A percentile compares a stretch with the other conserved stretches of the same genome.
phyloP scores from a whole-genome alignment of 1,139 yeast genomes.

The Neolecta irregularis region DNA sequence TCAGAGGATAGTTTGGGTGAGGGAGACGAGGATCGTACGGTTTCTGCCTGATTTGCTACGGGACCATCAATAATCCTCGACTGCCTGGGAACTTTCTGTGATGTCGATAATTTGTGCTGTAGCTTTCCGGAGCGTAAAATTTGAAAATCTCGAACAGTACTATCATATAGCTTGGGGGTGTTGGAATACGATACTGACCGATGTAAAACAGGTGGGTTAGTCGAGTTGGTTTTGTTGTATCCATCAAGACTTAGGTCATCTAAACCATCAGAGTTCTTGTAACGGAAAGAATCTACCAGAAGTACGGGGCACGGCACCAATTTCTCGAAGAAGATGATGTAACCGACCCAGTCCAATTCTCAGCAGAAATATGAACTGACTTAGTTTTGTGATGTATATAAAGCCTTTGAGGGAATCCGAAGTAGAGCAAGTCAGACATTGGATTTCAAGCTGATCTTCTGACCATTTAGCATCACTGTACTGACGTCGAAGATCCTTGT shows the following conservation, averaged over 20 bases:
- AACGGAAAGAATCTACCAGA: constrained; percentile 8
- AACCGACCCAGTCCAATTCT: constrained; percentile 77
- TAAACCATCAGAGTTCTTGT: constrained; percentile 2
- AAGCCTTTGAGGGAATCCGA: constrained; percentile 41
- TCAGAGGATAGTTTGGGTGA: not conserved
- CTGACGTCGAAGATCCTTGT: constrained; percentile 26
- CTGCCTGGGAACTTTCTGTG: constrained; percentile 50
- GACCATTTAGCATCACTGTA: constrained; percentile 32
- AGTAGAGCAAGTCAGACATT: constrained; percentile 46
- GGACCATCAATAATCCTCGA: constrained; percentile 35
- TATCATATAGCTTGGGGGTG: not conserved
- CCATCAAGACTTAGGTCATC: constrained; percentile 7
- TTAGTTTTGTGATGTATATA: constrained; percentile 45
- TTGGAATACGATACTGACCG: no score
- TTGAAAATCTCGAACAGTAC: not conserved
- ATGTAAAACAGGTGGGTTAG: no score
- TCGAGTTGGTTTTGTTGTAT: constrained; percentile 2
- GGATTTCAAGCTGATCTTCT: constrained; percentile 27
- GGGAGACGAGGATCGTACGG: not conserved
- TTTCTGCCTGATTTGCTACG: constrained; percentile 22
- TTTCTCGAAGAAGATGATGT: constrained; percentile 17
- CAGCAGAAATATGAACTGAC: constrained; percentile 59
- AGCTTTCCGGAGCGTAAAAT: no score
- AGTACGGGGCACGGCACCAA: constrained; percentile 9
- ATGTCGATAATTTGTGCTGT: no score